A percentile compares a stretch with the other conserved stretches of the same genome.
These are phyloP conservation scores for Alternaria conjuncta DNA, from an alignment of 2,329 filamentous ascomycete species.

Conservation along the genomic window DNA sequence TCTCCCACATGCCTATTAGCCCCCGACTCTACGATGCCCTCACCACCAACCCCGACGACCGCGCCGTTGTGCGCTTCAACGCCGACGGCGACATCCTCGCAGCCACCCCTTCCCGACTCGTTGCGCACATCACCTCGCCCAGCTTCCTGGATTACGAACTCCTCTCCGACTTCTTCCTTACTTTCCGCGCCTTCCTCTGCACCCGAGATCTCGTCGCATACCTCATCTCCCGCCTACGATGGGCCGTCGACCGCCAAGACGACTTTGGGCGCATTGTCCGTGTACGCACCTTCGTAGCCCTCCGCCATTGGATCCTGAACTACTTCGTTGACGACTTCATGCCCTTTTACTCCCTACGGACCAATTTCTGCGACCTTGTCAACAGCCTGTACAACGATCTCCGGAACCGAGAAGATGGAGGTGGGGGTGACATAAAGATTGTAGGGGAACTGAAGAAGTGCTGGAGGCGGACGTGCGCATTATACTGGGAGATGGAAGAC, in stretches of 20 bases:
- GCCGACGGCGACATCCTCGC: conserved; percentile 78
- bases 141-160: conserved; percentile 96
- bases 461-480: conserved; percentile 87
- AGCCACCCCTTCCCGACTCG: conserved; percentile 86
- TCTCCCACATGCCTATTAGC: conserved; percentile 47
- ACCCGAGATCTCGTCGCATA: conserved; percentile 78
- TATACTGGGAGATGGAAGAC: conserved; percentile 84
- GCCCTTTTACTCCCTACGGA: conserved; percentile 73
- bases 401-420: conserved; percentile 58
- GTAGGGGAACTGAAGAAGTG: conserved; percentile 94
- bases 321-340: conserved; percentile 97
- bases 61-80: conserved; percentile 82
- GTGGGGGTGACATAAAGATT: conserved; percentile 78
- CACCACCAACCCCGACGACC: conserved; percentile 82
- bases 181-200: conserved; percentile 86
- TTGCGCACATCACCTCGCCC: conserved; percentile 95
- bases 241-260: conserved; percentile 81
- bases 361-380: conserved; percentile 79
- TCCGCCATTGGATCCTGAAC: conserved; percentile 97
- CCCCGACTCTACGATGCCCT: conserved; percentile 83
- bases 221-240: conserved; percentile 82
- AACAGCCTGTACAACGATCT: conserved; percentile 68
- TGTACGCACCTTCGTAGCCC: conserved; percentile 91
- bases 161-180: conserved; percentile 96
- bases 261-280: conserved; percentile 92